Conservation (phyloP, 2,329 filamentous ascomycete genomes). For the Chaetomium sp. region DNA sequence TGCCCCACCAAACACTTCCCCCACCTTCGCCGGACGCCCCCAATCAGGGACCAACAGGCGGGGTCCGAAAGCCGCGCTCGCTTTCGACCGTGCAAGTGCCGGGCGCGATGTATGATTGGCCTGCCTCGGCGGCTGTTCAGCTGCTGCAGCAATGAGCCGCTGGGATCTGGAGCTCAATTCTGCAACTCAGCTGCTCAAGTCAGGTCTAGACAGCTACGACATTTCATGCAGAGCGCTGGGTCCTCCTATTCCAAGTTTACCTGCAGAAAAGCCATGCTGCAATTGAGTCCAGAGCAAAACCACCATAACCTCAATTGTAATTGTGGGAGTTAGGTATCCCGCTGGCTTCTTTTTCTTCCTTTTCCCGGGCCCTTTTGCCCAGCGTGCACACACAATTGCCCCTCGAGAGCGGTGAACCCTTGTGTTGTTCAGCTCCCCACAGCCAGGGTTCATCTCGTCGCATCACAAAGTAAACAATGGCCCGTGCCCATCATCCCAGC, state of each 20-base stretch:
- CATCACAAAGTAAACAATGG: conserved; percentile 25
- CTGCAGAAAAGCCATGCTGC: no score
- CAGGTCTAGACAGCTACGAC: no score
- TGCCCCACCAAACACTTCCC: not conserved
- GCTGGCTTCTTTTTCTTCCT: not conserved
- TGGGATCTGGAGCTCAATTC: no score
- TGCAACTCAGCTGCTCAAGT: no score
- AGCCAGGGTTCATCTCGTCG: not conserved
- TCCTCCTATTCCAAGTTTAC: no score
- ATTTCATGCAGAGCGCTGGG: no score
- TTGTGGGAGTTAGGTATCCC: not conserved
- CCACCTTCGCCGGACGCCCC: conserved; percentile 1
- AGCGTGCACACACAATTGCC: not conserved
- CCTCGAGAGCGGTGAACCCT: not conserved
- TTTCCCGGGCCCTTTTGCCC: not conserved
- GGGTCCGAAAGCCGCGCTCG: not conserved
- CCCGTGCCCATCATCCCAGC: conserved; percentile 21
- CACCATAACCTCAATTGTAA: no score
- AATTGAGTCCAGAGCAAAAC: no score
- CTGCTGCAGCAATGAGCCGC: not conserved
- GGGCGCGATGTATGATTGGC: conserved; percentile 14
- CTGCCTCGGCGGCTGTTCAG: not conserved
- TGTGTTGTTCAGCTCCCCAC: conserved; percentile 7
- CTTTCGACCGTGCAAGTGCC: conserved; percentile 13
- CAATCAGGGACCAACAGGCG: conserved; percentile 7